A percentile compares a stretch with the other conserved stretches of the same genome.
Evolutionary conservation across 257 asterid genomes (phyloP).

Genomic region (Plantago elongata): DNA sequence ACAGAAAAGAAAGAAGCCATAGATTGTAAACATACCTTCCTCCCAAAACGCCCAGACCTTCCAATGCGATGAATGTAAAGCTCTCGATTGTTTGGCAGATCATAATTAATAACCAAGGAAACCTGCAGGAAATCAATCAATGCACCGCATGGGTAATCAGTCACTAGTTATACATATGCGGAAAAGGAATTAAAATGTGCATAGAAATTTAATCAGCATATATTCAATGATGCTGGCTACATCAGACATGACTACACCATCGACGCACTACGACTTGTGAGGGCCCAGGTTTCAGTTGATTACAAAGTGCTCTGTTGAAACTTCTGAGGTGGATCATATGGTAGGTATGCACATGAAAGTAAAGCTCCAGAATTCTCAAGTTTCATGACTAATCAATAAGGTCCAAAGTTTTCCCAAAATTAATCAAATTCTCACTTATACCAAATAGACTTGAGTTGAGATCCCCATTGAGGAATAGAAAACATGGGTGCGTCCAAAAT

Average conservation of each 20-base stretch:
- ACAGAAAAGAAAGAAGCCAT: background rate
- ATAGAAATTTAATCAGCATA: too few species aligned
- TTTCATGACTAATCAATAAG: background rate
- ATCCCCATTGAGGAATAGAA: background rate
- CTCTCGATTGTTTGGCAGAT: slow-evolving; percentile 95
- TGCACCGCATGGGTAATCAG: slow-evolving; percentile 6
- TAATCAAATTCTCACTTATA: slow-evolving; percentile 2
- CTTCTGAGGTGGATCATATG: too few species aligned
- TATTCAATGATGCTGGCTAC: too few species aligned
- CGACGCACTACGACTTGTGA: too few species aligned
- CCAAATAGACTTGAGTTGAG: background rate
- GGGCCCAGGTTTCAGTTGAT: too few species aligned
- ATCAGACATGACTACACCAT: too few species aligned
- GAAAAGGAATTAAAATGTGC: too few species aligned
- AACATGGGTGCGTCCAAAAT: background rate
- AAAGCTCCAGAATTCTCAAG: background rate
- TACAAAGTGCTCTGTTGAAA: too few species aligned
- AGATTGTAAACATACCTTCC: slow-evolving; percentile 47
- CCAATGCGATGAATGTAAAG: slow-evolving; percentile 96
- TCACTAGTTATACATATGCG: background rate
- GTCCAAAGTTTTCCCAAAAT: background rate
- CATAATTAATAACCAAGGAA: slow-evolving; percentile 90
- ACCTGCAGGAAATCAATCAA: slow-evolving; percentile 39
- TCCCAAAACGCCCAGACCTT: slow-evolving; percentile 96
- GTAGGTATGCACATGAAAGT: too few species aligned